These are phyloP conservation scores for Sclerotinia borealis DNA, from an alignment of 2,329 filamentous ascomycete species.

Conservation along the genomic window DNA sequence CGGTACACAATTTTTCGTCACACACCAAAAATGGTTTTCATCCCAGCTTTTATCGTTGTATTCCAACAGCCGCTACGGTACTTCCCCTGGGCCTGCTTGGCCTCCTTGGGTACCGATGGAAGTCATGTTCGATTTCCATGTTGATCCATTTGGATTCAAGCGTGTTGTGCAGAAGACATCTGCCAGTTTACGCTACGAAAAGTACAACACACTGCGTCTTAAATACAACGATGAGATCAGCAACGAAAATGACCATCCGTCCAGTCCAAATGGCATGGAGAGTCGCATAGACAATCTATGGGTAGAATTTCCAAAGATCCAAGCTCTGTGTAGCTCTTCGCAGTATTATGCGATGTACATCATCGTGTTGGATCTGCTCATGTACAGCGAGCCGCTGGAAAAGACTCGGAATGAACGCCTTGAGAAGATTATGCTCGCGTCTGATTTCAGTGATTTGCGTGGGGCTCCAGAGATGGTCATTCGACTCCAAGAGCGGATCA, in stretches of 20 bases:
- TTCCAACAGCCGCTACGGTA: conserved; percentile 87
- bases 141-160: conserved; percentile 95
- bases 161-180: conserved; percentile 96
- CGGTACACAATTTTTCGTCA: conserved; percentile 96
- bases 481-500: conserved; percentile 83
- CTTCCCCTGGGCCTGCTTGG: conserved; percentile 79
- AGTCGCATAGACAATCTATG: conserved; percentile 91
- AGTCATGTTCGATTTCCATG: conserved; percentile 94
- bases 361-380: conserved; percentile 88
- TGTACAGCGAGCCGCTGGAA: conserved; percentile 94
- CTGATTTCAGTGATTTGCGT: conserved; percentile 93
- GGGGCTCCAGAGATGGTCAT: conserved; percentile 91
- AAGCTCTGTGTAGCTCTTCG: conserved; percentile 91
- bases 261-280: conserved; percentile 55
- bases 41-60: conserved; percentile 86
- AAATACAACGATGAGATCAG: conserved; percentile 92
- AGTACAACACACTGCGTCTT: conserved; percentile 92
- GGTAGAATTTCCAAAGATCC: conserved; percentile 91
- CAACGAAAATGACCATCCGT: conserved; percentile 49
- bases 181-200: conserved; percentile 89
- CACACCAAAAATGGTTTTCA: conserved; percentile 83
- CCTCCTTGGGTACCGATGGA: conserved; percentile 98
- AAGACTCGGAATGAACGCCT: conserved; percentile 94
- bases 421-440: conserved; percentile 98
- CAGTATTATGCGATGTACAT: conserved; percentile 99